Evolutionary conservation across 1,139 yeast species (phyloP).

Genomic region (Hanseniaspora sp.): DNA sequence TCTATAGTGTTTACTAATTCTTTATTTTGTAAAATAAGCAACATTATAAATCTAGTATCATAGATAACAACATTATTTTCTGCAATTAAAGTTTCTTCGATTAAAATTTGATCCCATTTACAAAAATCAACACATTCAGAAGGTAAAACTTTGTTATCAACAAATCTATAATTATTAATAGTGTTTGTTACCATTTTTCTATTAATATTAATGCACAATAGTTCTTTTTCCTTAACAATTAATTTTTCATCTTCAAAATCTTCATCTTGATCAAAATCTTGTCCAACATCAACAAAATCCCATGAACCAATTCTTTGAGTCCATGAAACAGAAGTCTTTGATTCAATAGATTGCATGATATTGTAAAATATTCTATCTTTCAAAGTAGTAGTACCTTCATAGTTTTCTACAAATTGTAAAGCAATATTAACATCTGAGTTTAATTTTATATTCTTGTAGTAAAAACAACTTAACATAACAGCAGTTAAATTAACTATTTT

Average conservation of each 20-base stretch:
- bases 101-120: slow-evolving; percentile 27
- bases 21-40: slow-evolving; percentile 48
- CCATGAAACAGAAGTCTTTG: slow-evolving; percentile 45
- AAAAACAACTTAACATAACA: slow-evolving; percentile 38
- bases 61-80: slow-evolving; percentile 29
- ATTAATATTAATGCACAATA: slow-evolving; percentile 46
- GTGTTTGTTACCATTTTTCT: slow-evolving; percentile 43
- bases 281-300: slow-evolving; percentile 46
- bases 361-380: slow-evolving; percentile 54
- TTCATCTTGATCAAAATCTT: slow-evolving; percentile 35
- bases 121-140: slow-evolving; percentile 22
- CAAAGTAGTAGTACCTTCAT: slow-evolving; percentile 50
- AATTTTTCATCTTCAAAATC: slow-evolving; percentile 30
- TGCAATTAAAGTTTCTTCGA: slow-evolving; percentile 18
- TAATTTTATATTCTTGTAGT: slow-evolving; percentile 36
- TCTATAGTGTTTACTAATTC: slow-evolving; percentile 39
- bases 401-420: slow-evolving; percentile 40
- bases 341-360: slow-evolving; percentile 48
- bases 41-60: slow-evolving; percentile 51
- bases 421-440: slow-evolving; percentile 41
- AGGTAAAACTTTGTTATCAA: slow-evolving; percentile 23
- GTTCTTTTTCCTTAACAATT: slow-evolving; percentile 39
- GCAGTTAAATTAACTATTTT: slow-evolving; percentile 36
- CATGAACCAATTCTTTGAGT: slow-evolving; percentile 47
- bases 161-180: slow-evolving; percentile 31